These are phyloP conservation scores for Striga asiatica DNA, from an alignment of 257 asterid genomes.

Conservation along the genomic window DNA sequence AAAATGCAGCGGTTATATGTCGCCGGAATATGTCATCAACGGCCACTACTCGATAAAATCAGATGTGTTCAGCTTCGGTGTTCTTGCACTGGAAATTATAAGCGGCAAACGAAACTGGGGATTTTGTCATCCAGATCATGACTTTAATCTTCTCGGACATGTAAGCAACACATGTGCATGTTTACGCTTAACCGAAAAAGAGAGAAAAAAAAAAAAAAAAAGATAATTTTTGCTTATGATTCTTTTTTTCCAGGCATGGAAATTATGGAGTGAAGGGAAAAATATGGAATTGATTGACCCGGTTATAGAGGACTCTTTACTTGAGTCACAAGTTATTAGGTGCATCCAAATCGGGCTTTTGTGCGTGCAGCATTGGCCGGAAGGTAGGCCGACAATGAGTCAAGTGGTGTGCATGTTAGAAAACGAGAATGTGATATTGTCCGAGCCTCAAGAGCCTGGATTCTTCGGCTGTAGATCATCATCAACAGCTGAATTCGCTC, in stretches of 20 bases:
- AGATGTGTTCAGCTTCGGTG: conserved; percentile 40
- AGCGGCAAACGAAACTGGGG: conserved; percentile 31
- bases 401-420: conserved; percentile 33
- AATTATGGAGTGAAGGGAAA: conserved; percentile 29
- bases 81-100: conserved; percentile 24
- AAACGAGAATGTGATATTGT: conserved; percentile 10
- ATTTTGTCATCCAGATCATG: conserved; percentile 29
- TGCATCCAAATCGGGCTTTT: conserved; percentile 34
- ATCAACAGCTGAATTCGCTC: not conserved
- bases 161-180: conserved; percentile 19
- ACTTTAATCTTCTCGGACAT: conserved; percentile 30
- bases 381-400: conserved; percentile 29
- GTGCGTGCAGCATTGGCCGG: conserved; percentile 25
- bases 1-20: conserved; percentile 38
- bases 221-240: not conserved
- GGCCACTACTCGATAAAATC: conserved; percentile 32
- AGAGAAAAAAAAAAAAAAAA: too few species aligned
- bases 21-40: conserved; percentile 31
- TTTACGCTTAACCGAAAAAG: too few species aligned
- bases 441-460: conserved; percentile 34
- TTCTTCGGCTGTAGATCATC: not conserved
- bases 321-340: conserved; percentile 7
- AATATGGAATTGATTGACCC: conserved; percentile 22
- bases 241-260: conserved; percentile 27
- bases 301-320: conserved; percentile 8